Percentiles rank a stretch among this genome's conserved stretches.
Conservation (phyloP, 306 rosid species). For the Chamaecrista fasciculata region DNA sequence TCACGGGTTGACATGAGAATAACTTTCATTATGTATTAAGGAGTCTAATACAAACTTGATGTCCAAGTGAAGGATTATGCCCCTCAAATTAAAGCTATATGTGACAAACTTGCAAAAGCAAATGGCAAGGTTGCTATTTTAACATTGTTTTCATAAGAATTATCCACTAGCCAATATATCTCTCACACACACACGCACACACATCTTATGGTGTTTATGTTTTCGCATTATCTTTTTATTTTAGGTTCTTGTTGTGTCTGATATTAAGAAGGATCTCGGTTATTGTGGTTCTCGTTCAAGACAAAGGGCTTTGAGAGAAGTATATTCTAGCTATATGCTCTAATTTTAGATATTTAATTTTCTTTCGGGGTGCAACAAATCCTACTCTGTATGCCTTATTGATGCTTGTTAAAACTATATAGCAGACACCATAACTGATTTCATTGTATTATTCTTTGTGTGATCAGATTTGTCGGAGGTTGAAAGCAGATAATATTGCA, state of each 20-base stretch:
- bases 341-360: neutral
- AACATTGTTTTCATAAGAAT: conserved; percentile 15
- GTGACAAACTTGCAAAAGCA: conserved; percentile 70
- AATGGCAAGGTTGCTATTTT: conserved; percentile 65
- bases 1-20: conserved; percentile 36
- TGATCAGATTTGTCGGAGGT: conserved; percentile 53
- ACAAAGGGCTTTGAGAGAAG: conserved; percentile 77
- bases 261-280: conserved; percentile 80
- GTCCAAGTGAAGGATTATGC: conserved; percentile 66
- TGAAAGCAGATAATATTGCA: conserved; percentile 58
- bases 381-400: conserved; percentile 6
- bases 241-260: conserved; percentile 81
- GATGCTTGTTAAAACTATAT: neutral
- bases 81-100: conserved; percentile 70
- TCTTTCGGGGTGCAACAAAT: conserved; percentile 42
- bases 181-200: too few species aligned
- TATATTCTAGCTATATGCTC: conserved; percentile 27
- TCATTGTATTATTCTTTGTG: conserved; percentile 22
- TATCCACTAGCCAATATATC: neutral
- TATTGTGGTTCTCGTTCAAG: conserved; percentile 53
- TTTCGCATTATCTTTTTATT: conserved; percentile 28
- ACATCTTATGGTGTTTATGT: conserved; percentile 27
- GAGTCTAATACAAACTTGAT: too few species aligned
- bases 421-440: neutral
- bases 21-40: conserved; percentile 65